phyloP scores from a whole-genome alignment of 1,284 basidiomycete genomes.

The Leccinum fallax region DNA sequence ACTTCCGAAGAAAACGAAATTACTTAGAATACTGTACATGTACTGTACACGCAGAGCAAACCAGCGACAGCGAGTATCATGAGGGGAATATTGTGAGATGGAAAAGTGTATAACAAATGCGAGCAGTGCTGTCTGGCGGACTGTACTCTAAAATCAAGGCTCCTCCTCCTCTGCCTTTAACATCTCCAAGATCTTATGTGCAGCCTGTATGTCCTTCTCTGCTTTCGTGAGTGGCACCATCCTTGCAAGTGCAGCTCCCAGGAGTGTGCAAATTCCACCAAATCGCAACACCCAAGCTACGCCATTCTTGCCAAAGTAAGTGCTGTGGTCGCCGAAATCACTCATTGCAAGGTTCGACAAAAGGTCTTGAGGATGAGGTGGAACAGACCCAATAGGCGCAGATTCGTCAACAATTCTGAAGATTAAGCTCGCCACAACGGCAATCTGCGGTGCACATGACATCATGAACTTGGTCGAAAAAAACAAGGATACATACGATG shows the following conservation, averaged over 20 bases:
- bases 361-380: constrained; percentile 17
- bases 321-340: constrained; percentile 44
- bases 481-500: constrained; percentile 57
- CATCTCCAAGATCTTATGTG: constrained; percentile 77
- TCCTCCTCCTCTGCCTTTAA: constrained; percentile 55
- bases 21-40: background rate
- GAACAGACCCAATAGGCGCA: constrained; percentile 37
- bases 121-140: constrained; percentile 12
- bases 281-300: constrained; percentile 94
- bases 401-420: constrained; percentile 78
- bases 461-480: background rate
- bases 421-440: constrained; percentile 86
- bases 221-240: constrained; percentile 85
- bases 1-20: background rate
- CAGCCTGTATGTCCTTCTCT: constrained; percentile 83
- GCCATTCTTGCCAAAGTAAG: constrained; percentile 80
- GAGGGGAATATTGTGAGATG: constrained; percentile 1
- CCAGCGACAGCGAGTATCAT: constrained; percentile 4
- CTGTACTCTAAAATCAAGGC: constrained; percentile 38
- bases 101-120: constrained; percentile 8
- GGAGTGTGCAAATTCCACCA: constrained; percentile 81
- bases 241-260: constrained; percentile 74
- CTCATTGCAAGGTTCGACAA: constrained; percentile 9
- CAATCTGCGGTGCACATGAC: constrained; percentile 56
- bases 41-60: constrained; percentile 10